phyloP scores from a whole-genome alignment of 257 asterid genomes.

The Ocimum tenuiflorum region DNA sequence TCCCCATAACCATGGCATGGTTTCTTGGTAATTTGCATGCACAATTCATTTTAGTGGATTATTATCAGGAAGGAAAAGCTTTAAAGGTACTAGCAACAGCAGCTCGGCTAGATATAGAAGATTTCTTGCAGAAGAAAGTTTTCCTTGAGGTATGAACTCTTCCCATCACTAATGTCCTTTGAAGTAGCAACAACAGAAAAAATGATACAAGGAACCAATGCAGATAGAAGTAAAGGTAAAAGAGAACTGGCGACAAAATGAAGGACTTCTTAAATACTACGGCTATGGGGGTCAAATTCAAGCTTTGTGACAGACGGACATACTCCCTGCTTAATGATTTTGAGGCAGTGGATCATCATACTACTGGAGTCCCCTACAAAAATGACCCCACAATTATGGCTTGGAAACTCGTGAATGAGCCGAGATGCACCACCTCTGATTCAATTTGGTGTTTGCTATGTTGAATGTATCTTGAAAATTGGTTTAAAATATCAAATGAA shows the following conservation, averaged over 20 bases:
- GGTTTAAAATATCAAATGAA: no score
- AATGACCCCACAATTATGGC: no score
- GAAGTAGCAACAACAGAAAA: constrained; percentile 1
- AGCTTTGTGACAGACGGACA: constrained; percentile 69
- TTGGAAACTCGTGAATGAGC: no score
- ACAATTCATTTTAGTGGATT: constrained; percentile 1
- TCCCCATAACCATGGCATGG: not conserved
- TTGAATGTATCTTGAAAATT: no score
- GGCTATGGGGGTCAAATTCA: constrained; percentile 84
- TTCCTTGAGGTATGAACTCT: constrained; percentile 64
- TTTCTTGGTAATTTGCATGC: not conserved
- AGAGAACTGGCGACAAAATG: constrained; percentile 93
- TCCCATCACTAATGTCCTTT: not conserved
- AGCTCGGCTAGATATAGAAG: constrained; percentile 92
- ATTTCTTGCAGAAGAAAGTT: constrained; percentile 92
- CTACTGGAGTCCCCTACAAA: no score
- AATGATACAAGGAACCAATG: not conserved
- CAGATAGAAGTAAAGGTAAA: constrained; percentile 90
- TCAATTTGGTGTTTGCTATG: no score
- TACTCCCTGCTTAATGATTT: no score
- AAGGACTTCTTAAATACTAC: constrained; percentile 83
- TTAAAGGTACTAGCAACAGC: constrained; percentile 88
- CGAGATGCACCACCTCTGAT: no score
- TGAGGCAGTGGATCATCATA: no score
- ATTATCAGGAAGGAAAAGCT: constrained; percentile 81